Base-by-base conservation (phyloP, 768 basidiomycete genomes). In the Cantharellus cinnabarinus region DNA sequence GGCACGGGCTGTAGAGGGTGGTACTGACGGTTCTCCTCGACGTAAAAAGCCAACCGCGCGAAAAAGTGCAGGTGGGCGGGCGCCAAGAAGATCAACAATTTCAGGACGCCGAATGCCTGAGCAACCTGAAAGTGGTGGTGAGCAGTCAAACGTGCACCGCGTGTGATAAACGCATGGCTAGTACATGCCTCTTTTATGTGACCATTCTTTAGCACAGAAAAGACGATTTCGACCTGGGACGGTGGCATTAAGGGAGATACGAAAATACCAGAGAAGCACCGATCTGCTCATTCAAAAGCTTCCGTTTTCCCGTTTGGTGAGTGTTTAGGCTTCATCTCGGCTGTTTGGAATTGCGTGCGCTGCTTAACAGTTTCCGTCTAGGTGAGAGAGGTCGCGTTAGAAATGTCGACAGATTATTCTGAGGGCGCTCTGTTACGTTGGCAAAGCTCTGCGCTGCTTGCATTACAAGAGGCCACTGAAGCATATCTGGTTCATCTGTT, bases 401-500 rank as follows among this genome's bases (percentile, higher is more conserved):
- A 94, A 67, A 85, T 93, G 84, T 81, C 79, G 63, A 89, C 89
- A 4, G 81, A 77, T 57, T 78, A 80, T 58, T 73, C 72, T 37
- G 79, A 76, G 20, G 73, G 74, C 2, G 74, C 77, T 5, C 60
- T 58, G 5, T 70, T 98, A 58, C 78, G 95, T 53, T 99, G 95
- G 95, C 95, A 99, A 70, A 89, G 82, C 62, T 89, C 90, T 3
- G 95, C 95, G 3, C 76, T 99, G 59, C 68, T 91, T 66, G 95
- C 95, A 2, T 70, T 99, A 62, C 95, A 99, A 66, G 95, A 99
- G 70, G 95, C 95, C 7, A 89, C 91, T 34, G 91, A 95, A 69
- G 89, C 91, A 10, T 95, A 79, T 66, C 75, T 98, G 15, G 89
- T 99, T 20, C 93, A 98, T 71, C 72, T 98, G 50, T 98, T 99